These are phyloP conservation scores for Ananas comosus DNA, from an alignment of 176 grass and related monocot species.

Conservation along the genomic window DNA sequence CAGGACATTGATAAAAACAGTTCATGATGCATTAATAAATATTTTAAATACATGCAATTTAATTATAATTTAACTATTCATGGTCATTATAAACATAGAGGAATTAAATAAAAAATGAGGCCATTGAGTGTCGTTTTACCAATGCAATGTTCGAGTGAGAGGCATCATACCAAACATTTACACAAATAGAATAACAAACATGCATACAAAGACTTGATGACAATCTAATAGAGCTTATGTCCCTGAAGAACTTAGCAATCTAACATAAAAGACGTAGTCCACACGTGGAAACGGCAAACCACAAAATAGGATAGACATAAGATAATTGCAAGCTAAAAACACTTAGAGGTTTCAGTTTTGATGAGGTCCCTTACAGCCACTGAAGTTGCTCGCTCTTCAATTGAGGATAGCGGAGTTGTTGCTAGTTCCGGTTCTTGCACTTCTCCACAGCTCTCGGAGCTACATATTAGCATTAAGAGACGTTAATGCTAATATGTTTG, in stretches of 20 bases:
- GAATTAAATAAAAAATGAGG: too few relatives aligned
- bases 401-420: neutral
- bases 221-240: constrained; percentile 28
- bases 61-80: too few relatives aligned
- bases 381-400: neutral
- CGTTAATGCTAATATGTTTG: too few relatives aligned
- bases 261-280: constrained; percentile 20
- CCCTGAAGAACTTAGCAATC: constrained; percentile 20
- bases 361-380: neutral
- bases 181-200: constrained; percentile 44
- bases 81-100: too few relatives aligned
- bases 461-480: constrained; percentile 7
- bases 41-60: too few relatives aligned
- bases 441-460: constrained; percentile 47
- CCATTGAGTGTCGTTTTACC: too few relatives aligned
- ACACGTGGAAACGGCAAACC: constrained; percentile 30
- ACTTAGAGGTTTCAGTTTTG: constrained; percentile 22
- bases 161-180: constrained; percentile 52
- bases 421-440: constrained; percentile 53
- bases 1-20: too few relatives aligned
- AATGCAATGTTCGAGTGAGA: too few relatives aligned
- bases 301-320: constrained; percentile 33
- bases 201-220: constrained; percentile 32
- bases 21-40: too few relatives aligned
- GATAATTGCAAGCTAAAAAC: constrained; percentile 12